phyloP scores from a whole-genome alignment of 139 green algal species.

The Coelastrella sp. region DNA sequence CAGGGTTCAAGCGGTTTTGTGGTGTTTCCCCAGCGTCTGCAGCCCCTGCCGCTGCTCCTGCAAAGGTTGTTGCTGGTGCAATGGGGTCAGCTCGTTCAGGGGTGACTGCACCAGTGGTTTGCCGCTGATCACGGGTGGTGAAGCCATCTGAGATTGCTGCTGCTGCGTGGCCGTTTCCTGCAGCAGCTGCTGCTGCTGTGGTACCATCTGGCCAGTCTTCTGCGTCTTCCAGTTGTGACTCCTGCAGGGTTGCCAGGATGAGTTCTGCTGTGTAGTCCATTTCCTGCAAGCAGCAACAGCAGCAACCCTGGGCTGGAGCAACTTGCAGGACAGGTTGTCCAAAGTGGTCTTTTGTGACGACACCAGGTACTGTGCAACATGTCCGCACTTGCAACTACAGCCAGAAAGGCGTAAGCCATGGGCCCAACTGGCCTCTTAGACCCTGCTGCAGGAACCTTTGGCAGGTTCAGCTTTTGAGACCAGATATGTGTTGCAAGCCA shows the following conservation, averaged over 20 bases:
- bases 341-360: neutral
- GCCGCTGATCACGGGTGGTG: neutral
- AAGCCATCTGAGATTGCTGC: neutral
- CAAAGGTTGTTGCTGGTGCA: slow-evolving; percentile 20
- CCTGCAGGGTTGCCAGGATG: slow-evolving; percentile 78
- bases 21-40: slow-evolving; percentile 8
- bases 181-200: slow-evolving; percentile 30
- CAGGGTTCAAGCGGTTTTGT: neutral
- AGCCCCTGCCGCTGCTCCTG: neutral
- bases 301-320: neutral
- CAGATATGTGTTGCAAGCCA: no score
- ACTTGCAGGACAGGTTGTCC: neutral
- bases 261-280: slow-evolving; percentile 71
- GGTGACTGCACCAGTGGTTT: neutral
- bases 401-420: no score
- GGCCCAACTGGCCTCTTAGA: no score
- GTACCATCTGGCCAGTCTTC: neutral
- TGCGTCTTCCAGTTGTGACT: slow-evolving; percentile 52
- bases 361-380: no score
- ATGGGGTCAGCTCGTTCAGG: slow-evolving; percentile 18
- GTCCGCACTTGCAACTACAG: no score
- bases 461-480: no score
- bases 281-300: slow-evolving; percentile 10
- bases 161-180: neutral
- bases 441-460: no score